Evolutionary conservation across 2,329 filamentous ascomycete genomes (phyloP), one percentile per base, ranked within the genome.

Genomic region (Aspergillus fijiensis): DNA sequence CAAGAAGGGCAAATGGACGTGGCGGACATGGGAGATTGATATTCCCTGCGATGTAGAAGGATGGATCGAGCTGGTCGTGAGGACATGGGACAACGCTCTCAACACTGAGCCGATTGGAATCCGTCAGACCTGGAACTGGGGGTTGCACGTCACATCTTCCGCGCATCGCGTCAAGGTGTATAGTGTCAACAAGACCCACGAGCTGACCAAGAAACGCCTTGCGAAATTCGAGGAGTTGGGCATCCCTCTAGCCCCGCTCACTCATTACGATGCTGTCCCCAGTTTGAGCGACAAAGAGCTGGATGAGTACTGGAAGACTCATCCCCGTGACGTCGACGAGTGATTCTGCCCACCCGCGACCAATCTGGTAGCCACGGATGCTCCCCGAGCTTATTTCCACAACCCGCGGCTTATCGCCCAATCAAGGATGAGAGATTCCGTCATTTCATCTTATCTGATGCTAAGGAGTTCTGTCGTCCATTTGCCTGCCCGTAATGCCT

Each of bases 1-100:
- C 2, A 80, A 79, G 63, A 91, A 90, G 72, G 82, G 85, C 52
- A 85, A 81, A 51, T 85, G 83, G 67, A 82, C 85, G 0, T 91
- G 88, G 88, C 76, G 88, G 12, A 81, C 80, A 0, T 91, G 88
- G 88, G 77, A 84, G 58, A 80, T 82, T 1, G 84, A 87, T 1
- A 67, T 90, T 0, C 87, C 88, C 0, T 84, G 85, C 60, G 85
- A 87, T 51, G 81, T 80, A 0, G 85, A 87, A 63, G 85, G 85
- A 0, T 87, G 85, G 85, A 69, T 85, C 21, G 85, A 88, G 69
- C 74, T 88, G 39, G 80, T 84, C 0, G 80, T 80, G 31, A 77
- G 86, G 4, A 86, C 82, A 66, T 87, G 85, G 85, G 85, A 88
- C 65, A 87, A 88, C 60, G 76, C 81, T 0, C 70, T 87, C 35